Conservation (phyloP, 345 rosid species). For the Murraya paniculata region DNA sequence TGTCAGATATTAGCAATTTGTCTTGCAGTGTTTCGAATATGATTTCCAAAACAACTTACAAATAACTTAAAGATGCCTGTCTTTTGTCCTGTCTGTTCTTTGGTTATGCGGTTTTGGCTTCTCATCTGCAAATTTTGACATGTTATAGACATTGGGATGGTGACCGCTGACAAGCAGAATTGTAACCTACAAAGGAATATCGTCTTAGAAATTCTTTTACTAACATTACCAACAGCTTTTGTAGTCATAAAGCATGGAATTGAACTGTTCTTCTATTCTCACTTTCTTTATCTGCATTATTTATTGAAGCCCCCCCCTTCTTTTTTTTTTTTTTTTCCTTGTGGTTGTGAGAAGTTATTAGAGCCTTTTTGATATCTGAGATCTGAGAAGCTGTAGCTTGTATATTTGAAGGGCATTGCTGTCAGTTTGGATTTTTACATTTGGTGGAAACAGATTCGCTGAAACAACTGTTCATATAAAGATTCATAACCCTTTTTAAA, state of each 20-base stretch:
- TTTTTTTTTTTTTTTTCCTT: too few relatives aligned
- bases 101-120: not conserved
- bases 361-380: too few relatives aligned
- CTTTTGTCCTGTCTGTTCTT: not conserved
- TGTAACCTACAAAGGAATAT: not conserved
- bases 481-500: not conserved
- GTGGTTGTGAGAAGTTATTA: too few relatives aligned
- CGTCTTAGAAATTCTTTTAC: not conserved
- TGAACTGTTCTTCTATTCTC: too few relatives aligned
- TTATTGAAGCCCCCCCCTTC: too few relatives aligned
- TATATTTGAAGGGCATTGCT: too few relatives aligned
- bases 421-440: not conserved
- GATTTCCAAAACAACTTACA: not conserved
- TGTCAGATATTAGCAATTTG: slow-evolving; percentile 11
- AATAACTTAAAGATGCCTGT: not conserved
- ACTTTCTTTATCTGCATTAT: too few relatives aligned
- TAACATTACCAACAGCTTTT: not conserved
- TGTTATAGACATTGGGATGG: not conserved
- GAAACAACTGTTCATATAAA: not conserved
- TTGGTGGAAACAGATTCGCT: not conserved
- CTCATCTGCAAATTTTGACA: not conserved
- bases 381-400: too few relatives aligned
- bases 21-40: slow-evolving; percentile 2
- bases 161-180: not conserved
- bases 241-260: too few relatives aligned